Evolutionary conservation across 768 basidiomycete genomes (phyloP), one percentile per base, ranked within the genome.

Genomic region (Psilocybe cyanescens): DNA sequence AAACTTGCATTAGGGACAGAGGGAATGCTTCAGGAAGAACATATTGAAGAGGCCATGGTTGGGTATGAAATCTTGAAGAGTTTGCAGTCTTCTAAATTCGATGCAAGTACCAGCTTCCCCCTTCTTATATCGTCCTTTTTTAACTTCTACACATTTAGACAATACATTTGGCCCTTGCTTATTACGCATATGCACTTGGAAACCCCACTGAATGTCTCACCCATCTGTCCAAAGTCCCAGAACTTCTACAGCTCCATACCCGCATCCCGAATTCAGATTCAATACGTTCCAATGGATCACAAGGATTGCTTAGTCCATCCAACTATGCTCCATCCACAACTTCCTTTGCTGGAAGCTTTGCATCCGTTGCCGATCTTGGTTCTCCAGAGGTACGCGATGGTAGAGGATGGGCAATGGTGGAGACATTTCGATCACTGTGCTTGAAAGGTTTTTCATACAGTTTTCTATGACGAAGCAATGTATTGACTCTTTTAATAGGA

Each of bases 151-250:
- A 4, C 55, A 52, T 28, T 30, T 66, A 95, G 92, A 87, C 87
- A 9, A 78, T 91, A 14, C 78, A 83, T 63, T 80, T 92, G 59
- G 81, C 85, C 0, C 77, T 92, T 52, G 92, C 92, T 2, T 94
- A 93, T 73, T 90, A 91, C 68, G 86, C 88, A 3, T 94, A 92
- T 72, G 92, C 94, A 0, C 73, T 94, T 6, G 86, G 88, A 29
- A 79, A 83, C 28, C 88, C 88, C 16, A 72, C 78, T 2, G 83
- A 86, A 58, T 94, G 91, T 60, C 75, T 96, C 12, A 66, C 75
- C 2, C 79, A 89, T 65, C 78, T 93, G 2, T 70, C 72, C 19
- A 78, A 81, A 65, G 82, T 91, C 5, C 81, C 83, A 8, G 79
- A 85, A 54, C 73, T 90, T 29, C 61, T 80, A 11, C 83, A 87